These are phyloP conservation scores for Pseudoscleropodium purum DNA, from an alignment of 225 moss, liverwort and hornwort species.

Conservation along the genomic window DNA sequence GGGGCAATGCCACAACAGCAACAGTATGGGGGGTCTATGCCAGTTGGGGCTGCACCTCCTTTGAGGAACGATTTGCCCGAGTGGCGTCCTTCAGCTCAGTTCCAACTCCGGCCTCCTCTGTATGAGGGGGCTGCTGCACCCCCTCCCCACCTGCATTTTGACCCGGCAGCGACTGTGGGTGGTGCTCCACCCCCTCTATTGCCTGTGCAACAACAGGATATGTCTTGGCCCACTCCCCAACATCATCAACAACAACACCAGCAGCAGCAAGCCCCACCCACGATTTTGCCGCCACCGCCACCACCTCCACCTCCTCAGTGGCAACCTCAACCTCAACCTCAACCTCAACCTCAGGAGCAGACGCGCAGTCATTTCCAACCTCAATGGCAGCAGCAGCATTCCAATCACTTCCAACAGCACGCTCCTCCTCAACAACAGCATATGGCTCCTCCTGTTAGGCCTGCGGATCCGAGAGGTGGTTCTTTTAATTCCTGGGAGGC, in stretches of 20 bases:
- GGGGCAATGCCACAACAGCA: neutral
- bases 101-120: slow-evolving; percentile 27
- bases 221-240: slow-evolving; percentile 32
- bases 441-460: slow-evolving; percentile 1
- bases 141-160: slow-evolving; percentile 27
- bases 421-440: slow-evolving; percentile 7
- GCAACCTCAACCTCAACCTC: slow-evolving; percentile 18
- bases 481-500: slow-evolving; percentile 27
- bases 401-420: slow-evolving; percentile 8
- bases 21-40: slow-evolving; percentile 7
- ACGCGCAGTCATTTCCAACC: slow-evolving; percentile 20
- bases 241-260: slow-evolving; percentile 14
- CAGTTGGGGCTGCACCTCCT: slow-evolving; percentile 1
- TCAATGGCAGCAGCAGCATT: slow-evolving; percentile 25
- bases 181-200: slow-evolving; percentile 17
- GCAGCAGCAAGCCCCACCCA: slow-evolving; percentile 14
- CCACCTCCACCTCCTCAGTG: slow-evolving; percentile 19
- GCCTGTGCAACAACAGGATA: slow-evolving; percentile 22
- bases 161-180: slow-evolving; percentile 16
- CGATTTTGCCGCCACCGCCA: slow-evolving; percentile 13
- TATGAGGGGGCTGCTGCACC: slow-evolving; percentile 17
- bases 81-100: slow-evolving; percentile 42
- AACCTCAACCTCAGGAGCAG: slow-evolving; percentile 34
- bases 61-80: slow-evolving; percentile 48
- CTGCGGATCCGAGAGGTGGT: slow-evolving; percentile 29